Percentiles rank a stretch among this genome's conserved stretches.
These are phyloP conservation scores for Nadsonia fulvescens DNA, from an alignment of 805 yeast species.

Conservation along the genomic window DNA sequence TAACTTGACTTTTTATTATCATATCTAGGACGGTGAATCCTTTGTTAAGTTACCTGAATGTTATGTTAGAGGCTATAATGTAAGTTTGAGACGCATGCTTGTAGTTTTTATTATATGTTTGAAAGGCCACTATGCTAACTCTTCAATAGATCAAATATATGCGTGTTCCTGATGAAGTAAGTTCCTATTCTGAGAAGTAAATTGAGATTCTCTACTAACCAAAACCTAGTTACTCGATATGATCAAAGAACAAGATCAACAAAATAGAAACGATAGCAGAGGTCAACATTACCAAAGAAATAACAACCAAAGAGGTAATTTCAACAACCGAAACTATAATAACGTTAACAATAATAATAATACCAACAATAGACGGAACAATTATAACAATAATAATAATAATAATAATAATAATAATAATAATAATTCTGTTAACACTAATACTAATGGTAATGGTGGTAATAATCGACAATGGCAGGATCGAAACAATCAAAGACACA, in stretches of 20 bases:
- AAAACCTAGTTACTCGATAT: constrained; percentile 15
- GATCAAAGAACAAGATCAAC: constrained; percentile 22
- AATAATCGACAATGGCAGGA: too few species aligned
- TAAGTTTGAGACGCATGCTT: constrained; percentile 16
- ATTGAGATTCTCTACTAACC: neutral
- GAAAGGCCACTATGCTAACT: too few species aligned
- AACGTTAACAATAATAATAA: too few species aligned
- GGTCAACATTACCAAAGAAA: too few species aligned
- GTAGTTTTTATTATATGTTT: too few species aligned
- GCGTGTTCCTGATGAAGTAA: constrained; percentile 22
- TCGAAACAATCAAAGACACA: constrained; percentile 11
- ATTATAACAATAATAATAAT: too few species aligned
- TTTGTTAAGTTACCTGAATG: constrained; percentile 51
- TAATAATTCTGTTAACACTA: too few species aligned
- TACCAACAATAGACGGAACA: too few species aligned
- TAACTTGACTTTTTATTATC: neutral
- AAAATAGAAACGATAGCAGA: constrained; percentile 21
- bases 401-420: too few species aligned
- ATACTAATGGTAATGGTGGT: too few species aligned
- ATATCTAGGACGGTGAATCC: constrained; percentile 31
- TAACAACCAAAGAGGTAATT: too few species aligned
- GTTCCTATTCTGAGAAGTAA: constrained; percentile 1
- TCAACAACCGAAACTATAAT: too few species aligned
- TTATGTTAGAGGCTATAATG: constrained; percentile 73
- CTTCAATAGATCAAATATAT: constrained; percentile 26